Percentiles rank a stretch among this genome's conserved stretches.
These are phyloP conservation scores for Solanum commersonii DNA, from an alignment of 257 asterid species.

Conservation along the genomic window DNA sequence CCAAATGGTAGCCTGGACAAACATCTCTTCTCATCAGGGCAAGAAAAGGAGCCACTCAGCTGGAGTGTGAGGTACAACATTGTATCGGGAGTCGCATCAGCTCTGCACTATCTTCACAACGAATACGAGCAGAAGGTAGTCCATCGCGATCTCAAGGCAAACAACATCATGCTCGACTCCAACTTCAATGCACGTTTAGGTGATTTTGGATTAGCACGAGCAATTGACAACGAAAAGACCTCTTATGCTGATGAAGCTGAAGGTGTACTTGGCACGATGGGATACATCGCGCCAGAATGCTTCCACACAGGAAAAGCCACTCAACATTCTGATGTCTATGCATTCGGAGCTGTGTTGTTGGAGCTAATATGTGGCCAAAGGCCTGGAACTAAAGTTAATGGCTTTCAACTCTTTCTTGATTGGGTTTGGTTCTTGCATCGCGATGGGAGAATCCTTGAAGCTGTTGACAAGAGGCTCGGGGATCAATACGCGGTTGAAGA, in stretches of 20 bases:
- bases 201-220: constrained; percentile 38
- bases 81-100: constrained; percentile 19
- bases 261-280: constrained; percentile 26
- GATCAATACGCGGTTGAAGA: constrained; percentile 19
- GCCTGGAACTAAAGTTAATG: constrained; percentile 17
- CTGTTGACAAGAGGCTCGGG: constrained; percentile 16
- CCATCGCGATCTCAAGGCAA: constrained; percentile 33
- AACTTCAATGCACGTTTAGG: constrained; percentile 35
- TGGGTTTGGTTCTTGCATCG: constrained; percentile 33
- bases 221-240: constrained; percentile 25
- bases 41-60: constrained; percentile 1
- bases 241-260: constrained; percentile 25
- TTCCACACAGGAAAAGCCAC: constrained; percentile 33
- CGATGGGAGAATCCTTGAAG: constrained; percentile 15
- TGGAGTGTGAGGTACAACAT: constrained; percentile 19
- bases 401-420: constrained; percentile 15
- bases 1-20: constrained; percentile 32
- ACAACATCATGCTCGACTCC: constrained; percentile 36
- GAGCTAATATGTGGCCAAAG: constrained; percentile 21
- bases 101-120: constrained; percentile 27
- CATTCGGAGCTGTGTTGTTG: constrained; percentile 27
- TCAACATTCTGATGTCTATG: constrained; percentile 27
- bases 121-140: constrained; percentile 32
- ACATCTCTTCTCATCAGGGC: constrained; percentile 15
- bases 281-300: constrained; percentile 36